Percentiles rank a stretch among this genome's conserved stretches.
Conservation (phyloP, 345 rosid species). For the Arabis alpina region DNA sequence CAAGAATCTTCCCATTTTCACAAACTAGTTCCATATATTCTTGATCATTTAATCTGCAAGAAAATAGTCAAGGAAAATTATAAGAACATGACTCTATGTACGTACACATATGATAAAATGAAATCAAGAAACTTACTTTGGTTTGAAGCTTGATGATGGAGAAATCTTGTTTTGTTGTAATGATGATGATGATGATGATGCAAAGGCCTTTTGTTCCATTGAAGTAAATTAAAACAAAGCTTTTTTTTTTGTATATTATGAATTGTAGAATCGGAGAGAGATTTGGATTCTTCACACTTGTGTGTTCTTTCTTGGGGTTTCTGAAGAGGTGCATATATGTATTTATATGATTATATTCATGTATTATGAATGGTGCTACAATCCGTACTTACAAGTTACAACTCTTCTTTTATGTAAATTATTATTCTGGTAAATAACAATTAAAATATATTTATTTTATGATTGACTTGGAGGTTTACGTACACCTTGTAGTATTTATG, state of each 20-base stretch:
- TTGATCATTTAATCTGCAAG: conserved; percentile 50
- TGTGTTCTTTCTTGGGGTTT: conserved; percentile 17
- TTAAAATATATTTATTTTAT: background rate
- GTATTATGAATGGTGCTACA: background rate
- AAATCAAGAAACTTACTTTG: conserved; percentile 31
- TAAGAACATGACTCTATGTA: background rate
- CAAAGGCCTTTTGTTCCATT: conserved; percentile 17
- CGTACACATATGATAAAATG: background rate
- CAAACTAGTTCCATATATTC: conserved; percentile 54
- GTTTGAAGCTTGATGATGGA: conserved; percentile 37
- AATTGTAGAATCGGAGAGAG: conserved; percentile 15
- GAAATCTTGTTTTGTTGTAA: conserved; percentile 32
- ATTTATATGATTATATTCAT: background rate
- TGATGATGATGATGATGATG: conserved; percentile 27
- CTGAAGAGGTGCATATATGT: conserved; percentile 11
- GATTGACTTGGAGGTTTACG: background rate
- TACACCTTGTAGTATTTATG: too few species aligned
- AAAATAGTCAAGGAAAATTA: conserved; percentile 2
- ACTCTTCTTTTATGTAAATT: background rate
- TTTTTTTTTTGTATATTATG: background rate
- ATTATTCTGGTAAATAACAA: background rate
- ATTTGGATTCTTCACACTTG: conserved; percentile 11
- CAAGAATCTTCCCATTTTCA: conserved; percentile 42
- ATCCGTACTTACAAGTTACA: conserved; percentile 2
- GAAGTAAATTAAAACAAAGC: background rate